A percentile compares a stretch with the other conserved stretches of the same genome.
Conservation (phyloP, 495 filamentous ascomycete genomes). For the Penicillium diatomitis region DNA sequence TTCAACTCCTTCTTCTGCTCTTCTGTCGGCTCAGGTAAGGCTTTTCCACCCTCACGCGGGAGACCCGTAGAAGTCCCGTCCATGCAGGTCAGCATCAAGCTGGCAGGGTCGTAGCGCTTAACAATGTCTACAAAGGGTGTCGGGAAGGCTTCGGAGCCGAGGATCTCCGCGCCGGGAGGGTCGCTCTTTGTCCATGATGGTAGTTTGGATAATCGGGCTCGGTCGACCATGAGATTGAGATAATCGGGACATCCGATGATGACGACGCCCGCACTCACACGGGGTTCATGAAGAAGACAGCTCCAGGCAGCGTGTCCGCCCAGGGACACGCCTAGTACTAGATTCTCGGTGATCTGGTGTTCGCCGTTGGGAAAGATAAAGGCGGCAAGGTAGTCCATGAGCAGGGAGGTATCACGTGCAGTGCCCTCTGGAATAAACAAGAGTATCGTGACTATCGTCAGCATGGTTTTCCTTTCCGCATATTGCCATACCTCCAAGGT, state of each 20-base stretch:
- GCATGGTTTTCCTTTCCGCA: too few species aligned
- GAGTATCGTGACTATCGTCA: neutral
- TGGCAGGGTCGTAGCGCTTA: conserved; percentile 58
- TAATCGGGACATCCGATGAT: conserved; percentile 91
- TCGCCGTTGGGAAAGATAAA: conserved; percentile 56
- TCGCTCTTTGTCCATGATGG: conserved; percentile 45
- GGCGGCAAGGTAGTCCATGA: conserved; percentile 65
- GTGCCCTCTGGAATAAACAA: conserved; percentile 48
- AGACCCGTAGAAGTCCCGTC: conserved; percentile 18
- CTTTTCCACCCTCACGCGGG: conserved; percentile 15
- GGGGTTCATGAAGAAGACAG: conserved; percentile 63
- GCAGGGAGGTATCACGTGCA: conserved; percentile 57
- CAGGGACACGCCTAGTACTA: conserved; percentile 73
- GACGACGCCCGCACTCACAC: conserved; percentile 64
- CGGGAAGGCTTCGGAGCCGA: conserved; percentile 72
- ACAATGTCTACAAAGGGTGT: conserved; percentile 52
- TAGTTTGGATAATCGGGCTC: conserved; percentile 64
- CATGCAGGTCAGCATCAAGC: conserved; percentile 49
- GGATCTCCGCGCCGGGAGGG: conserved; percentile 52
- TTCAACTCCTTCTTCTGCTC: conserved; percentile 32
- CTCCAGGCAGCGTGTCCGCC: conserved; percentile 89
- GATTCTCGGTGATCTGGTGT: conserved; percentile 52
- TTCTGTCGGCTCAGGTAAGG: conserved; percentile 39
- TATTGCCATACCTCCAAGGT: too few species aligned
- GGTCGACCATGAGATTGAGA: conserved; percentile 65